These are phyloP conservation scores for Deinandra increscens DNA, from an alignment of 129 eudicot genomes.

Conservation along the genomic window DNA sequence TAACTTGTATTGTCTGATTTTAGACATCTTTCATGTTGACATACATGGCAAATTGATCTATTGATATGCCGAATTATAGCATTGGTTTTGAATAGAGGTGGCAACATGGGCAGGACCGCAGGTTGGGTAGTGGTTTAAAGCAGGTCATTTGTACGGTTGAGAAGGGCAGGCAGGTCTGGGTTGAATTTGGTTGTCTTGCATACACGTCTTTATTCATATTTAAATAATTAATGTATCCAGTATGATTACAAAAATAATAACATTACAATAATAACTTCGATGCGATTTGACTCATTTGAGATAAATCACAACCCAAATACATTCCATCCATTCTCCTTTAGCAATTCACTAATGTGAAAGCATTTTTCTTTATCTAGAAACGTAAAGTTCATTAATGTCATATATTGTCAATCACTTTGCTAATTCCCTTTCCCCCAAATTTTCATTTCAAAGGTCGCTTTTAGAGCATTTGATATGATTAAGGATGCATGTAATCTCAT, in stretches of 20 bases:
- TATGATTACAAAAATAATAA: background rate
- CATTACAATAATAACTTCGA: no score
- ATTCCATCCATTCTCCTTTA: background rate
- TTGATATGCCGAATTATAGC: background rate
- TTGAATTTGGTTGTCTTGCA: background rate
- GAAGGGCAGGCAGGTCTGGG: background rate
- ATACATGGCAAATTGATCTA: background rate
- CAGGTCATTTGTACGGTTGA: background rate
- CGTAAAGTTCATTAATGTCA: background rate
- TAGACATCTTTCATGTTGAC: background rate
- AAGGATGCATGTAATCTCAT: slow-evolving; percentile 53
- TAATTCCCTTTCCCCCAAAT: background rate
- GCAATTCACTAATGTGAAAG: background rate
- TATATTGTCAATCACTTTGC: slow-evolving; percentile 7
- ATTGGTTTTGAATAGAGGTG: background rate
- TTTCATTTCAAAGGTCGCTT: slow-evolving; percentile 52
- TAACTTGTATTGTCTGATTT: slow-evolving; percentile 4
- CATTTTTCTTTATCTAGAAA: background rate
- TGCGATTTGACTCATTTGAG: background rate
- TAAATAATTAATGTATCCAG: background rate
- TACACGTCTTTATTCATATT: background rate
- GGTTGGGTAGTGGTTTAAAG: background rate
- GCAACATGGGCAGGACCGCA: background rate
- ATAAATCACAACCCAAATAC: background rate
- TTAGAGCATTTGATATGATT: slow-evolving; percentile 72